phyloP scores from a whole-genome alignment of 1,284 basidiomycete genomes.

The Meira nashicola region DNA sequence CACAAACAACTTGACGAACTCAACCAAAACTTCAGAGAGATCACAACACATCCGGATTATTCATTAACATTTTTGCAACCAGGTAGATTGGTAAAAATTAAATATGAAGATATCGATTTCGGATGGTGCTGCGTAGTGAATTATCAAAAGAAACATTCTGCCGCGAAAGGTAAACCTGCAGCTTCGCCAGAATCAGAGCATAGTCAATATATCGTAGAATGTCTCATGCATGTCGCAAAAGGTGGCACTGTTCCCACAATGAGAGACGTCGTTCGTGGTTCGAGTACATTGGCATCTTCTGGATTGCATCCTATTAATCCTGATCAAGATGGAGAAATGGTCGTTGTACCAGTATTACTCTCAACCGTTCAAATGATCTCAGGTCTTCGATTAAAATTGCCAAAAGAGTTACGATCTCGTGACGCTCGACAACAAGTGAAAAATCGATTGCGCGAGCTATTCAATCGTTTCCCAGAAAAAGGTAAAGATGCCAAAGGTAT shows the following conservation, averaged over 20 bases:
- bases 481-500: constrained; percentile 60
- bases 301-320: constrained; percentile 30
- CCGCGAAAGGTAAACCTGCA: constrained; percentile 22
- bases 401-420: constrained; percentile 78
- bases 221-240: constrained; percentile 75
- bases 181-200: constrained; percentile 59
- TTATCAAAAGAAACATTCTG: constrained; percentile 74
- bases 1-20: constrained; percentile 86
- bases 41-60: constrained; percentile 91
- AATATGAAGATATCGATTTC: constrained; percentile 80
- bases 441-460: constrained; percentile 84
- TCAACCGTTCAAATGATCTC: constrained; percentile 81
- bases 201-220: constrained; percentile 87
- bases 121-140: constrained; percentile 94
- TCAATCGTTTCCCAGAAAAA: constrained; percentile 73
- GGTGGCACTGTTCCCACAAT: constrained; percentile 60
- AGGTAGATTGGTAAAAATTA: constrained; percentile 83
- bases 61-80: constrained; percentile 86
- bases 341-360: constrained; percentile 83
- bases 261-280: constrained; percentile 10
- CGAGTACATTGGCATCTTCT: background rate
- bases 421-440: constrained; percentile 75
- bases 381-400: constrained; percentile 78
- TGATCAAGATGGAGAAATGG: constrained; percentile 58
- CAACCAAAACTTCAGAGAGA: constrained; percentile 75